These are phyloP conservation scores for Neurospora crassa DNA, from an alignment of 2,329 filamentous ascomycete genomes.

Conservation along the genomic window DNA sequence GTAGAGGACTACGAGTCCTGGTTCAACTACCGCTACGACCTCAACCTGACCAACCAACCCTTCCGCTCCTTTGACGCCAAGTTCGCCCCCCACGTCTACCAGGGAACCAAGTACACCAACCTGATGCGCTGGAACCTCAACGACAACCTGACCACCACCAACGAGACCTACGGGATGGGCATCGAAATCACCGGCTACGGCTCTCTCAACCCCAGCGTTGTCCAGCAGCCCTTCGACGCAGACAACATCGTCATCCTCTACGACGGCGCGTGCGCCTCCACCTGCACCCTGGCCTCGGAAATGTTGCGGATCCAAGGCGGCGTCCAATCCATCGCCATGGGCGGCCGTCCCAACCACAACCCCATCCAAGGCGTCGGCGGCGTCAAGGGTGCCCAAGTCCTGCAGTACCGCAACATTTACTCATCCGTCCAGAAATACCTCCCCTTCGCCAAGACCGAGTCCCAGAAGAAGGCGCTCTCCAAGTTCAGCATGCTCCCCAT, in stretches of 20 bases:
- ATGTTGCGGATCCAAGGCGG: slow-evolving; percentile 41
- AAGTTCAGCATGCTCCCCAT: slow-evolving; percentile 22
- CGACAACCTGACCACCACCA: slow-evolving; percentile 31
- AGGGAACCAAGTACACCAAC: slow-evolving; percentile 44
- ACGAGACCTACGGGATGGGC: slow-evolving; percentile 31
- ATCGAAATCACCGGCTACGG: slow-evolving; percentile 42
- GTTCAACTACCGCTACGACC: slow-evolving; percentile 42
- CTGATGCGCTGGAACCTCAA: slow-evolving; percentile 42
- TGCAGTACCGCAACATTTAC: slow-evolving; percentile 23
- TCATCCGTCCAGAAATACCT: slow-evolving; percentile 18
- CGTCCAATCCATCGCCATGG: slow-evolving; percentile 44
- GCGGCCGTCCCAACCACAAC: slow-evolving; percentile 36
- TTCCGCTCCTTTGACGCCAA: slow-evolving; percentile 40
- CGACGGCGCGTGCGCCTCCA: slow-evolving; percentile 49
- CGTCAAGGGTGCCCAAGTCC: slow-evolving; percentile 38
- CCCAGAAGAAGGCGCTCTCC: slow-evolving; percentile 20
- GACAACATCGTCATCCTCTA: slow-evolving; percentile 51
- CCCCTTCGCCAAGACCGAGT: slow-evolving; percentile 19
- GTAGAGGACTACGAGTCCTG: slow-evolving; percentile 37
- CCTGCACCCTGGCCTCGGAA: slow-evolving; percentile 47
- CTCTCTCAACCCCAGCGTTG: slow-evolving; percentile 28
- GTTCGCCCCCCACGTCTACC: slow-evolving; percentile 29
- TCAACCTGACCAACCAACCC: slow-evolving; percentile 36
- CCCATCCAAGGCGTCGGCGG: slow-evolving; percentile 45
- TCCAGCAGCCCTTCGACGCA: slow-evolving; percentile 42